phyloP scores from a whole-genome alignment of 306 rosid genomes.

The Medicago truncatula region MtrunA17r5.0-ANR NC_053045.1:29614001-29614500 shows the following conservation, averaged over 20 bases:
- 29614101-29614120: constrained; percentile 88
- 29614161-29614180: constrained; percentile 54
- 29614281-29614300: neutral
- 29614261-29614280: constrained; percentile 46
- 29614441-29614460: too few species aligned
- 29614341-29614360: neutral
- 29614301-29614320: neutral
- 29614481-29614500: too few species aligned
- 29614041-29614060: neutral
- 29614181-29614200: constrained; percentile 55
- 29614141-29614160: constrained; percentile 72
- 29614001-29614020: constrained; percentile 9
- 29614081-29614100: constrained; percentile 96
- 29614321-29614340: neutral
- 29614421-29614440: too few species aligned
- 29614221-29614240: constrained; percentile 52
- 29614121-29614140: constrained; percentile 82
- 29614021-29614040: neutral
- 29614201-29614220: constrained; percentile 42
- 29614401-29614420: too few species aligned
- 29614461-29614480: too few species aligned
- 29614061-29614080: constrained; percentile 97
- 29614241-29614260: constrained; percentile 39
- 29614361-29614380: too few species aligned
- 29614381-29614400: too few species aligned